Base-by-base conservation (phyloP, 148 eudicot species). In the Silene uniflora region DNA sequence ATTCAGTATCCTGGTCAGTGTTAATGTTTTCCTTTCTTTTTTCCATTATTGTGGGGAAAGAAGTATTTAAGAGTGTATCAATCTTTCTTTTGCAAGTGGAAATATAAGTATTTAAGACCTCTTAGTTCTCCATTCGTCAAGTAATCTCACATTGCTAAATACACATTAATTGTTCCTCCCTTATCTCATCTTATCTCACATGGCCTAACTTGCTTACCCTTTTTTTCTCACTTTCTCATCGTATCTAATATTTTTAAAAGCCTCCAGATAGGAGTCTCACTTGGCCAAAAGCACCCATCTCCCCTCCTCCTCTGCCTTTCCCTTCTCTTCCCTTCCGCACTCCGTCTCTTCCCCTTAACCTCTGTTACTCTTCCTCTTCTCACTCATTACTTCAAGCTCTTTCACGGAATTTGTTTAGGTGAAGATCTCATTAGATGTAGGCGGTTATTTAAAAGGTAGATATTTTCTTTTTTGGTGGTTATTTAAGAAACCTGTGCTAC, bases 1-100 rank as follows among this genome's bases (percentile, higher is more conserved):
- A 81, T 95, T 76, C 99, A 95, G 79, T 95, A 92, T 80, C 92
- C 97, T 75, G 98, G 98, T 94, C 80, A 83, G 80, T 77, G 62
- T 11, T 67, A 42, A 52, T 25, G 21, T 24, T 56, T 56, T 32
- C 21, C 22, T 46, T 63, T 47, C 4, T 44, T 22, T 17, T 54
- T 17, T 10, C 22, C 19, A 13, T 52, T 71, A 52, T 35, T 25
- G 44, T 55, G 22, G 25, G 73, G 22, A 52, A 71, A 14, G 25
- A 19, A 24, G 23, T 54, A 6, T 25, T 71, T 71, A 24, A 71
- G 42, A 52, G 62, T 71, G 73, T 71, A 52, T 24, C 9, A 7
- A 25, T 52, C 60, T 29, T 24, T 47, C 29, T 22, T 21, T 61
- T 22, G 12, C 12, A 61, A 11, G 56, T 32, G 60, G 42, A 17